phyloP scores from a whole-genome alignment of 768 basidiomycete species.

The Suillus luteus region DNA sequence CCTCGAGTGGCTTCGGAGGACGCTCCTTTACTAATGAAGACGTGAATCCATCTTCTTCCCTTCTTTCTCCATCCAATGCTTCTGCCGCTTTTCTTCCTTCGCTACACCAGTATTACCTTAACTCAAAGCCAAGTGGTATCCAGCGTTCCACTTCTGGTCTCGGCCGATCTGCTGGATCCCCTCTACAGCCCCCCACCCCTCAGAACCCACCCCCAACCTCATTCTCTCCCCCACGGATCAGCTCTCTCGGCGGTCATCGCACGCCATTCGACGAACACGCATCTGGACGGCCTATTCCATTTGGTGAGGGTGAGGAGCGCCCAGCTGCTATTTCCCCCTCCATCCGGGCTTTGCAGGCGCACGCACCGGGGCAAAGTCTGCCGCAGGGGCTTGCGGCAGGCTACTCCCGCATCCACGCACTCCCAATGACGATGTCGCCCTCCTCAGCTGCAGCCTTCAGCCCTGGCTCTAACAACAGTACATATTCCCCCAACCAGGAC shows the following conservation, averaged over 20 bases:
- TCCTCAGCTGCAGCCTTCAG: conserved; percentile 31
- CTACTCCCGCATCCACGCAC: conserved; percentile 85
- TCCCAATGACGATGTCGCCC: conserved; percentile 45
- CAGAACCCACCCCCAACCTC: conserved; percentile 13
- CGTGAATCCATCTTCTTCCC: conserved; percentile 29
- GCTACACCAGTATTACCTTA: conserved; percentile 65
- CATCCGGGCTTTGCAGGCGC: conserved; percentile 78
- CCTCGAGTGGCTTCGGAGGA: conserved; percentile 40
- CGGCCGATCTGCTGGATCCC: conserved; percentile 15
- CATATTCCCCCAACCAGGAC: conserved; percentile 34
- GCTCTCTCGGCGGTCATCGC: conserved; percentile 13
- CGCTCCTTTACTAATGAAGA: conserved; percentile 20
- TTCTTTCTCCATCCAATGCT: conserved; percentile 70
- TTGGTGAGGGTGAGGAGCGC: conserved; percentile 27
- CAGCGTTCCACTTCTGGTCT: conserved; percentile 29
- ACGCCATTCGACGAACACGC: conserved; percentile 1
- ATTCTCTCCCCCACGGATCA: conserved; percentile 29
- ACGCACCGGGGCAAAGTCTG: conserved; percentile 88
- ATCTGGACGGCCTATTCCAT: conserved; percentile 33
- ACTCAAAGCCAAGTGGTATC: conserved; percentile 40
- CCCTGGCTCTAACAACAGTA: conserved; percentile 33
- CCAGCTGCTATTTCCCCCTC: conserved; percentile 58
- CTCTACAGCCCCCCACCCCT: conserved; percentile 9
- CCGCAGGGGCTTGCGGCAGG: conserved; percentile 93
- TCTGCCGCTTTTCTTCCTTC: conserved; percentile 82